A percentile compares a stretch with the other conserved stretches of the same genome.
phyloP scores from a whole-genome alignment of 495 filamentous ascomycete genomes.

The Penicillium herquei region DNA sequence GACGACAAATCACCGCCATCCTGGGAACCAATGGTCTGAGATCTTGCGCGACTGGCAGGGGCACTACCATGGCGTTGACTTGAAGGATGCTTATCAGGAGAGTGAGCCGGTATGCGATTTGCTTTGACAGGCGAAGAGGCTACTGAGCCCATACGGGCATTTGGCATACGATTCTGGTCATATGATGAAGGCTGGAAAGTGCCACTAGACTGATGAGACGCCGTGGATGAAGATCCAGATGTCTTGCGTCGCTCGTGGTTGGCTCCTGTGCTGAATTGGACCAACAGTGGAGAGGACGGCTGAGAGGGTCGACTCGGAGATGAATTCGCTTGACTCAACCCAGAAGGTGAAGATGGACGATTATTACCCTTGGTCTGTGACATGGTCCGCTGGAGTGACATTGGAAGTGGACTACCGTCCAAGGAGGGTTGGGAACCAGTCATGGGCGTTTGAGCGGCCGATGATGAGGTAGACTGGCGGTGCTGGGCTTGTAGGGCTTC shows the following conservation, averaged over 20 bases:
- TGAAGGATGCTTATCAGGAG: constrained; percentile 48
- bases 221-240: constrained; percentile 80
- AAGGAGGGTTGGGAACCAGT: constrained; percentile 59
- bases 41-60: constrained; percentile 67
- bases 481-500: constrained; percentile 75
- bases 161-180: constrained; percentile 47
- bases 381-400: constrained; percentile 78
- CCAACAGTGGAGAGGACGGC: constrained; percentile 88
- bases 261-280: constrained; percentile 85
- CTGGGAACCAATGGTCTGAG: constrained; percentile 91
- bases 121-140: constrained; percentile 78
- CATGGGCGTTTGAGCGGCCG: constrained; percentile 33
- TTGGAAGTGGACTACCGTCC: constrained; percentile 82
- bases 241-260: constrained; percentile 71
- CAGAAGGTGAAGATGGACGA: constrained; percentile 82
- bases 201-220: constrained; percentile 73
- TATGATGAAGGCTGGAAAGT: constrained; percentile 73
- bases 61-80: constrained; percentile 45
- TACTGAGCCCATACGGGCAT: constrained; percentile 59
- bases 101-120: constrained; percentile 55
- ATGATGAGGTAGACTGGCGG: constrained; percentile 29
- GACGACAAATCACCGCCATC: constrained; percentile 69
- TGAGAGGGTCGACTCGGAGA: constrained; percentile 87
- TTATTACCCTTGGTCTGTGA: constrained; percentile 74
- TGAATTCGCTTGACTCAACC: constrained; percentile 71